A percentile compares a stretch with the other conserved stretches of the same genome.
Conservation (phyloP, 495 filamentous ascomycete species). For the Podospora pseudopauciseta region DNA sequence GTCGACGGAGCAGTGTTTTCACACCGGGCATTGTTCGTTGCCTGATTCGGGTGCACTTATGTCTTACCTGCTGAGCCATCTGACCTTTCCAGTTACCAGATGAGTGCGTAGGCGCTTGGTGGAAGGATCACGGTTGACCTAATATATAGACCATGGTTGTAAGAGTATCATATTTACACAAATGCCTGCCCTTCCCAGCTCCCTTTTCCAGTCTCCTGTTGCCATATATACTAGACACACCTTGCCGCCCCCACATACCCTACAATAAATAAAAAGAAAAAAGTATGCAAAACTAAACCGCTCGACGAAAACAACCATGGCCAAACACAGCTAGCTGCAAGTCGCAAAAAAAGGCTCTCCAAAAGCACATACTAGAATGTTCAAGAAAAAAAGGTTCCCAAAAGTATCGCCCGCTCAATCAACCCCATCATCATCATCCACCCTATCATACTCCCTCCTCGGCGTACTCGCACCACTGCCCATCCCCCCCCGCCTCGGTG, state of each 20-base stretch:
- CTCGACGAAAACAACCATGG: neutral
- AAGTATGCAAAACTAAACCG: neutral
- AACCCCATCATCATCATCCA: constrained; percentile 28
- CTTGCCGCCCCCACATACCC: neutral
- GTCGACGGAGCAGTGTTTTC: too few relatives aligned
- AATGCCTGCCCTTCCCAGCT: neutral
- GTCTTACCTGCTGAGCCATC: too few relatives aligned
- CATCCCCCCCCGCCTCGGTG: neutral
- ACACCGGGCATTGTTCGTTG: too few relatives aligned
- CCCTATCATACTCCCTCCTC: constrained; percentile 4
- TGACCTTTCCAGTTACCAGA: too few relatives aligned
- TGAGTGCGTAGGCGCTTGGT: too few relatives aligned
- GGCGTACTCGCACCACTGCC: neutral
- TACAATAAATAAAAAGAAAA: neutral
- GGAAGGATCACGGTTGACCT: too few relatives aligned
- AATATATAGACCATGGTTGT: too few relatives aligned
- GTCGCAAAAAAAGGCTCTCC: neutral
- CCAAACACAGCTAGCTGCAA: neutral
- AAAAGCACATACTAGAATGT: neutral
- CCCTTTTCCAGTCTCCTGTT: neutral
- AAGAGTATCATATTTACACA: neutral
- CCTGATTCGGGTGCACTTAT: too few relatives aligned
- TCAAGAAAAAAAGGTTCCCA: neutral
- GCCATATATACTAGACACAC: neutral
- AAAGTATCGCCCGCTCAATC: constrained; percentile 16